Base-by-base conservation (phyloP, 768 basidiomycete genomes). In the Scleroderma citrinum region DNA sequence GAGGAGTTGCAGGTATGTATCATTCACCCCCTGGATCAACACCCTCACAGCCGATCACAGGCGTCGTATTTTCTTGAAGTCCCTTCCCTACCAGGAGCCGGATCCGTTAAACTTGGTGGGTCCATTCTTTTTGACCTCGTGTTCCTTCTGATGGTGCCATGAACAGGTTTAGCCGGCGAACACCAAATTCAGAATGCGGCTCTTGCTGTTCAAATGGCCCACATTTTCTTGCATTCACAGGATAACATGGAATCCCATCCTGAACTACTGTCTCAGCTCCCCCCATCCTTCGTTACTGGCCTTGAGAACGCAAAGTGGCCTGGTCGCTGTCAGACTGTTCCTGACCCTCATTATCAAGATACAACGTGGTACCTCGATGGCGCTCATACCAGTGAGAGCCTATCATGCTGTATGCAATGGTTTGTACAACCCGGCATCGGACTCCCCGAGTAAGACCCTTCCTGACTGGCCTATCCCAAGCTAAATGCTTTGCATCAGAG, bases 311-410 rank as follows among this genome's bases (percentile, higher is more conserved):
- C 92, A 3, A 79, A 72, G 51, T 99, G 96, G 95, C 94, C 96
- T 10, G 96, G 95, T 12, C 81, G 96, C 39, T 99, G 96, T 63
- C 96, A 99, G 68, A 78, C 77, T 8, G 80, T 95, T 12, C 42
- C 49, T 10, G 92, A 94, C 59, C 82, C 83, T 1, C 61, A 55
- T 14, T 62, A 77, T 34, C 44, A 66, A 2, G 59, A 66, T 14
- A 73, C 78, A 7, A 86, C 79, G 3, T 98, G 96, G 96, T 91
- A 83, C 65, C 71, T 99, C 12, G 96, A 98, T 62, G 96, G 96
- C 1, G 94, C 96, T 11, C 96, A 99, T 65, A 99, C 96, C 0
- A 68, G 78, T 12, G 96, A 98, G 62, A 96, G 92, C 59, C 72
- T 99, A 24, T 75, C 78, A 38, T 92, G 82, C 52, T 95, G 94